Evolutionary conservation across 768 basidiomycete genomes (phyloP), one percentile per base, ranked within the genome.

Genomic region (Suillus cothurnatus): DNA sequence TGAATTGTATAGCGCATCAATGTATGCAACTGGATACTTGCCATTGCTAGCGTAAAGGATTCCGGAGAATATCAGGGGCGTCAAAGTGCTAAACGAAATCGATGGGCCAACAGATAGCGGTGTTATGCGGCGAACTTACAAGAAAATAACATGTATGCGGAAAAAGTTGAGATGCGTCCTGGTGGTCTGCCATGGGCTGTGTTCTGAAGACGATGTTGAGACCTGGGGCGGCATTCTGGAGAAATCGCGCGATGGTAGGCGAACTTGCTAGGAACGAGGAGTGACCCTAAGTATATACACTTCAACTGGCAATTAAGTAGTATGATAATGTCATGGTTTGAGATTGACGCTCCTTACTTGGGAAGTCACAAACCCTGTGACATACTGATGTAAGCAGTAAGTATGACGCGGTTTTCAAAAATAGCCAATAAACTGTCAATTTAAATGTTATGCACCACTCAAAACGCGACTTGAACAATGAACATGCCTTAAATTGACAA

Each of bases 11-110:
- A 95, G 82, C 6, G 87, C 83, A 72, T 95, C 94, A 73, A 93
- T 81, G 74, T 92, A 95, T 23, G 85, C 71, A 43, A 95, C 84
- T 53, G 84, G 87, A 70, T 85, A 85, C 56, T 79, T 77, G 50
- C 91, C 94, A 81, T 95, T 95, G 77, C 85, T 85, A 31, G 88
- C 93, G 71, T 92, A 97, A 71, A 97, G 86, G 61, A 98, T 88
- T 43, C 78, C 87, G 23, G 93, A 92, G 68, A 87, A 85, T 62
- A 95, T 79, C 68, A 97, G 81, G 2, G 96, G 95, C 0, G 87
- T 87, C 72, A 93, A 84, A 7, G 86, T 89, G 70, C 91, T 93
- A 71, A 26, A 70, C 59, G 68, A 67, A 50, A 23, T 26, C 26
- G 57, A 39, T 28, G 17, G 8, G 8, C 6, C 32, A 32, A 21